These are phyloP conservation scores for Pelagomonas calceolata DNA, from an alignment of 108 stramenopile species.

Conservation along the genomic window DNA sequence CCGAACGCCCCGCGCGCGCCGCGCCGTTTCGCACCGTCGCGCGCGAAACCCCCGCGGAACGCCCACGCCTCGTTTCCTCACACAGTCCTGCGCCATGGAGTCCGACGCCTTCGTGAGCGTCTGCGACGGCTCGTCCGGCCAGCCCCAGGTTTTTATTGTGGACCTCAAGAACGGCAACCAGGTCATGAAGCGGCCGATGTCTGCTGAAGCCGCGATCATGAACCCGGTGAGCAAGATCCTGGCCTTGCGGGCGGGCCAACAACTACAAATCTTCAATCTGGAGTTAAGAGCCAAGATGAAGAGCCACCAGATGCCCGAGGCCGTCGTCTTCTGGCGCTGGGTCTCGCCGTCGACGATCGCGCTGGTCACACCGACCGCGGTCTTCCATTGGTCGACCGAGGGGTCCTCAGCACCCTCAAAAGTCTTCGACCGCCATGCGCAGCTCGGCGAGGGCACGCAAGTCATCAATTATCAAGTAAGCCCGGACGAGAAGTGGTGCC, in stretches of 20 bases:
- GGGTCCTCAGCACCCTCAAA: constrained; percentile 62
- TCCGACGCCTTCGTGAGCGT: constrained; percentile 48
- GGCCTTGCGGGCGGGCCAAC: constrained; percentile 77
- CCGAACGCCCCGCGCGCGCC: too few relatives aligned
- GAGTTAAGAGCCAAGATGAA: constrained; percentile 87
- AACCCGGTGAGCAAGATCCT: constrained; percentile 78
- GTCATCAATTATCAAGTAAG: constrained; percentile 96
- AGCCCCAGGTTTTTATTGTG: constrained; percentile 35
- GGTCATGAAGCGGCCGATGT: constrained; percentile 85
- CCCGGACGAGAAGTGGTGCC: constrained; percentile 90
- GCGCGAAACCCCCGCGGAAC: too few relatives aligned
- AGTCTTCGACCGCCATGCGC: constrained; percentile 85
- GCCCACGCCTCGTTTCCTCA: too few relatives aligned
- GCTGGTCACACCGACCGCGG: constrained; percentile 79
- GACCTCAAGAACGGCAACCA: constrained; percentile 33
- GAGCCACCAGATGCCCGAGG: constrained; percentile 68
- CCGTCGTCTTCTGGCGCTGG: constrained; percentile 94
- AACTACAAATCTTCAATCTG: constrained; percentile 94
- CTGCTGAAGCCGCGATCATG: constrained; percentile 97
- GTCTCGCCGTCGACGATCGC: constrained; percentile 70
- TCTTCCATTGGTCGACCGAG: constrained; percentile 86
- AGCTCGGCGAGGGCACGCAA: constrained; percentile 70
- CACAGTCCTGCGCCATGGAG: constrained; percentile 32
- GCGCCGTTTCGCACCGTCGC: too few relatives aligned
- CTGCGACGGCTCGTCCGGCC: constrained; percentile 27